Conservation (phyloP, 441 rosid species). For the Pelargonium fulgidum region DNA sequence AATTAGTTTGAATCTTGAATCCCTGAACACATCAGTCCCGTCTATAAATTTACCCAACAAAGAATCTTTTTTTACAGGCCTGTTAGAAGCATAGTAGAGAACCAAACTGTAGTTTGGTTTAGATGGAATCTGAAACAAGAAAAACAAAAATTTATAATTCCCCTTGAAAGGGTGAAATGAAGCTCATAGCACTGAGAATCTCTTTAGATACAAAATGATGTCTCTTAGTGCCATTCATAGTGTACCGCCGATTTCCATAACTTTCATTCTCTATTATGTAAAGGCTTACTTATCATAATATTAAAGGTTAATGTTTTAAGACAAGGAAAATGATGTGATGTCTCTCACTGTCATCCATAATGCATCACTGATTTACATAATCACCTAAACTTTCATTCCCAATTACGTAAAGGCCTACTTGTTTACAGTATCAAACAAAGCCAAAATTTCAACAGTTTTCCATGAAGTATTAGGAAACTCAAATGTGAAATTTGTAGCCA, state of each 20-base stretch:
- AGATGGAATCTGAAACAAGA: slow-evolving; percentile 59
- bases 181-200: slow-evolving; percentile 8
- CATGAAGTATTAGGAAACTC: too few species aligned
- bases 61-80: slow-evolving; percentile 62
- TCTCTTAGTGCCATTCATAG: slow-evolving; percentile 9
- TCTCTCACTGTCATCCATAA: background rate
- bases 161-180: slow-evolving; percentile 7
- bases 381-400: background rate
- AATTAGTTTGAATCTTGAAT: slow-evolving; percentile 77
- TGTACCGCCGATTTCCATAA: background rate
- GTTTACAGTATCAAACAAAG: slow-evolving; percentile 5
- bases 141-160: background rate
- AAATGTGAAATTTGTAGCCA: too few species aligned
- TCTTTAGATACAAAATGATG: background rate
- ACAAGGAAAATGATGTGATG: background rate
- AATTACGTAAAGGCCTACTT: background rate
- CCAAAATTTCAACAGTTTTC: background rate
- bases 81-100: slow-evolving; percentile 67
- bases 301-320: too few species aligned
- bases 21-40: slow-evolving; percentile 69
- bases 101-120: slow-evolving; percentile 85
- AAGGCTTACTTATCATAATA: slow-evolving; percentile 1
- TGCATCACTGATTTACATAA: background rate
- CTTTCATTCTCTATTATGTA: background rate
- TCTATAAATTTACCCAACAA: slow-evolving; percentile 67